Conservation (phyloP, 495 filamentous ascomycete genomes). For the Neurospora sp. region DNA sequence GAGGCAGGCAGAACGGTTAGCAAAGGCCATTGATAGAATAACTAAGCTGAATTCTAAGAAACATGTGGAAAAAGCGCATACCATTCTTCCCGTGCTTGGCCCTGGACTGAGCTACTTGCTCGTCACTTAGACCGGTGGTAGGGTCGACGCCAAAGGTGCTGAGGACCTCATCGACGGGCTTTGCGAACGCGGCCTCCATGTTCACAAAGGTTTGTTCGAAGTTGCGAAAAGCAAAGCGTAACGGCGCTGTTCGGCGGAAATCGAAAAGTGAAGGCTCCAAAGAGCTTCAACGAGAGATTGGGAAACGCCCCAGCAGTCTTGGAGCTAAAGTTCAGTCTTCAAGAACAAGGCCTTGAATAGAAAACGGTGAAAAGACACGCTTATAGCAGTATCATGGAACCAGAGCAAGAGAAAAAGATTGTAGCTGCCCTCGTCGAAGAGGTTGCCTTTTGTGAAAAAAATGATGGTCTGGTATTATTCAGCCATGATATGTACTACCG, state of each 20-base stretch:
- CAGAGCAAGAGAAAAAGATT: background rate
- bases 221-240: background rate
- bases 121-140: conserved; percentile 54
- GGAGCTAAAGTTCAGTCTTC: background rate
- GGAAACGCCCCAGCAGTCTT: background rate
- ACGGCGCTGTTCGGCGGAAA: background rate
- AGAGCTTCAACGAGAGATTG: background rate
- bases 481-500: background rate
- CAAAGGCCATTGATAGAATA: background rate
- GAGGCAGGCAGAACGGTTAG: conserved; percentile 6
- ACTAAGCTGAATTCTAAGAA: background rate
- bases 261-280: background rate
- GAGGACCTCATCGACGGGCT: conserved; percentile 58
- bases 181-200: conserved; percentile 77
- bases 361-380: background rate
- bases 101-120: conserved; percentile 53
- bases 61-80: conserved; percentile 31
- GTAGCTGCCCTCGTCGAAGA: background rate
- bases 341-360: background rate
- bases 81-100: conserved; percentile 77
- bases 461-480: background rate
- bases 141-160: conserved; percentile 61
- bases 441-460: background rate
- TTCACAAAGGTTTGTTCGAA: conserved; percentile 1
- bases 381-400: background rate